A percentile compares a stretch with the other conserved stretches of the same genome.
Conservation (phyloP, 2,329 filamentous ascomycete genomes). For the Leptodontidium sp. region DNA sequence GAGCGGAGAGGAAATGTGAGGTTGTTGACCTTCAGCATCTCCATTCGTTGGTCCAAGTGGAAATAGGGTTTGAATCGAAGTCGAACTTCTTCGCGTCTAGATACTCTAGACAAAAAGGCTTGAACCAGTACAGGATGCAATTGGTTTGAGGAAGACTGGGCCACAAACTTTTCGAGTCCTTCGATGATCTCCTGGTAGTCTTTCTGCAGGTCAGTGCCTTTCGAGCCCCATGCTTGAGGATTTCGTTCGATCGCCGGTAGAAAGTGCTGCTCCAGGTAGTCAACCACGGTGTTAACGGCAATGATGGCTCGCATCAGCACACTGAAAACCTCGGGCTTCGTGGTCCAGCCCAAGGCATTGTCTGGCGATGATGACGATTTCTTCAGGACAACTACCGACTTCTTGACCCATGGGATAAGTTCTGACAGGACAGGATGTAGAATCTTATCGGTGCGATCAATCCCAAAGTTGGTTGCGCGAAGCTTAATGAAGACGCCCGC, state of each 20-base stretch:
- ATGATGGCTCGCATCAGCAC: conserved; percentile 58
- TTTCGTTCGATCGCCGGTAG: not conserved
- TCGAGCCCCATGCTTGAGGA: not conserved
- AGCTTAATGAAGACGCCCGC: conserved; percentile 49
- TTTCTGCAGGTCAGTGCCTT: not conserved
- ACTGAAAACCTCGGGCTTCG: conserved; percentile 72
- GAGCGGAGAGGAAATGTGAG: not conserved
- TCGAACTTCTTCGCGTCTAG: not conserved
- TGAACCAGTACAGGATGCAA: conserved; percentile 13
- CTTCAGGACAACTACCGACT: conserved; percentile 30
- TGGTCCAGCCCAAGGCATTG: conserved; percentile 76
- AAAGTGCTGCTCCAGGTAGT: conserved; percentile 13
- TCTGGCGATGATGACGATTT: conserved; percentile 54
- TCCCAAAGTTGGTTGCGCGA: not conserved
- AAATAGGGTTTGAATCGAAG: not conserved
- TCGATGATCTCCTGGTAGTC: not conserved
- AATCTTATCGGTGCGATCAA: not conserved
- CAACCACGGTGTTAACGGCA: conserved; percentile 35
- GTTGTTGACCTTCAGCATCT: not conserved
- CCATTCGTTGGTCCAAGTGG: not conserved
- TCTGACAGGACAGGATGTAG: conserved; percentile 2
- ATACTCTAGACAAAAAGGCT: not conserved
- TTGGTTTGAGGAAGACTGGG: not conserved
- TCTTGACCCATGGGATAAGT: conserved; percentile 56
- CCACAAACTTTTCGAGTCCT: not conserved